Base-by-base conservation (phyloP, 1,284 basidiomycete genomes). In the Ceratobasidium sp. region DNA sequence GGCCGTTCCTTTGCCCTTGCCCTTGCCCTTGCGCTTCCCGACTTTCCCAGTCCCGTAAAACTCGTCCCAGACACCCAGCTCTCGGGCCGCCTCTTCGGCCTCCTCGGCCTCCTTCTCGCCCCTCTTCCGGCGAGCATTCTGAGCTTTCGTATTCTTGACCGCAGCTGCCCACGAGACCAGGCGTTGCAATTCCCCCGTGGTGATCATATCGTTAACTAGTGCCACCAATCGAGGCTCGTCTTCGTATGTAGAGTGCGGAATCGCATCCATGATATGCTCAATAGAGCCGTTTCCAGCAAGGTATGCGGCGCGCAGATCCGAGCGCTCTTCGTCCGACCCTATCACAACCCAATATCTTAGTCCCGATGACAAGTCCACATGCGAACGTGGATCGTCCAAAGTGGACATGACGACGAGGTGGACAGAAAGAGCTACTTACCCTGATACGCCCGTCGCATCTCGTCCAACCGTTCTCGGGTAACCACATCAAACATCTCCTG, bases 11-110 rank as follows among this genome's bases (percentile, higher is more conserved):
- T 88, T 90, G 1, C 82, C 84, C 73, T 87, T 88, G 1, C 82
- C 84, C 73, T 87, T 88, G 53, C 82, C 82, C 77, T 86, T 87
- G 73, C 88, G 84, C 56, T 86, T 82, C 16, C 88, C 88, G 21
- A 86, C 83, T 81, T 90, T 91, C 4, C 91, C 94, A 73, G 83
- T 87, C 1, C 94, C 95, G 78, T 92, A 97, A 77, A 98, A 96
- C 79, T 97, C 94, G 73, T 97, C 95, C 91, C 94, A 95, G 8
- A 97, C 92, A 12, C 94, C 95, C 18, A 98, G 82, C 76, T 95
- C 93, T 77, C 89, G 92, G 0, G 95, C 95, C 25, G 91, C 81
- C 56, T 87, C 83, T 79, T 97, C 95, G 0, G 95, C 95, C 77
- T 96, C 93, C 64, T 83, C 82, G 0, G 93, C 92, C 80, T 96